Conservation (phyloP, 2,329 filamentous ascomycete genomes). For the Fusarium pilosicola region DNA sequence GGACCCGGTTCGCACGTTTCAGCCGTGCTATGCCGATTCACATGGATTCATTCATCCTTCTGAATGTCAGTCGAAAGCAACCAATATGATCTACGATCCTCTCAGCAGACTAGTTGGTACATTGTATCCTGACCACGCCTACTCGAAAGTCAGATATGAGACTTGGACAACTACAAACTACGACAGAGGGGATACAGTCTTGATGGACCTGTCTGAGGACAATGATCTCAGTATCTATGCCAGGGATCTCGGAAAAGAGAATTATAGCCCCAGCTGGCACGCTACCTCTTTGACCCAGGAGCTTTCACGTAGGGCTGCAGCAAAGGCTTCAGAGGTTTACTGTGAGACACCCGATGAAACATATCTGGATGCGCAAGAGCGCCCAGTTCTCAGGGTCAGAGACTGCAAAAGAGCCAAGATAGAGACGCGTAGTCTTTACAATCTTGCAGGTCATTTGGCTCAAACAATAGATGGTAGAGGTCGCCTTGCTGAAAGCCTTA, state of each 20-base stretch:
- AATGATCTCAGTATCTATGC: background rate
- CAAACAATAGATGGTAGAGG: background rate
- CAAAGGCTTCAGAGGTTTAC: background rate
- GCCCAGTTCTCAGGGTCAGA: background rate
- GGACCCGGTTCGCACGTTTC: background rate
- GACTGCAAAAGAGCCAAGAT: background rate
- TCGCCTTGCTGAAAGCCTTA: background rate
- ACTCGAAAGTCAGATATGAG: background rate
- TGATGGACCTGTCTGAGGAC: background rate
- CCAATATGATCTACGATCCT: background rate
- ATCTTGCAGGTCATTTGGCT: background rate
- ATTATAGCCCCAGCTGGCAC: background rate
- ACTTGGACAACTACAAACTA: background rate
- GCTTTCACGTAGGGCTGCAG: background rate
- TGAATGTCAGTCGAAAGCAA: too few species aligned
- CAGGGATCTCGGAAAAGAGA: accelerated
- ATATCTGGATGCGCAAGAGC: background rate
- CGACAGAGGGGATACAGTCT: background rate
- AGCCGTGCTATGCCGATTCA: background rate
- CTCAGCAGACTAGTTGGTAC: background rate
- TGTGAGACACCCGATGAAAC: background rate
- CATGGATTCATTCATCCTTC: background rate
- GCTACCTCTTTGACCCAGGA: background rate
- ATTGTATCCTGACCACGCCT: background rate
- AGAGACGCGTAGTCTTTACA: background rate